phyloP scores from a whole-genome alignment of 805 yeast genomes.

The Candida anglica region DNA sequence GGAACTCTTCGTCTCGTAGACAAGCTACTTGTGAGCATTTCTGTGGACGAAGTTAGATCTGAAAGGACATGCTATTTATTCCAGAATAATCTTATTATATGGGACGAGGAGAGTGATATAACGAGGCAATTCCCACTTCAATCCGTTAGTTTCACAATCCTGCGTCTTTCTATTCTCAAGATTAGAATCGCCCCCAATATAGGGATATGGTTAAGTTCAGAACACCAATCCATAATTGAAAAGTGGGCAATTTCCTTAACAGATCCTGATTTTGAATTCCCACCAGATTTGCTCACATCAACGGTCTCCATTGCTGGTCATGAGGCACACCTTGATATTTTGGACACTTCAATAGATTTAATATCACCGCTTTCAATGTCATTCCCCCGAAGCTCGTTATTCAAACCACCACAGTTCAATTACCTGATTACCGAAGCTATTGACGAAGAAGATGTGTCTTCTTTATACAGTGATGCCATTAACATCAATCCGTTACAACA shows the following conservation, averaged over 20 bases:
- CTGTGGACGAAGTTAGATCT: conserved; percentile 7
- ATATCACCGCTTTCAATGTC: not conserved
- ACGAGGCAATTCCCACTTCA: conserved; percentile 10
- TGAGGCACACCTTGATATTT: too few relatives aligned
- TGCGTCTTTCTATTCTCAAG: conserved; percentile 19
- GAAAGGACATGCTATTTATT: conserved; percentile 26
- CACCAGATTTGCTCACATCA: conserved; percentile 32
- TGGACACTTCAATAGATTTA: conserved; percentile 4
- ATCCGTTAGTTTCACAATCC: conserved; percentile 7
- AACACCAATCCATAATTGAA: conserved; percentile 28
- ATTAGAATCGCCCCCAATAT: conserved; percentile 7
- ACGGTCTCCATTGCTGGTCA: conserved; percentile 15
- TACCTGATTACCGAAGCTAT: too few relatives aligned
- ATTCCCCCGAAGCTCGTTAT: too few relatives aligned
- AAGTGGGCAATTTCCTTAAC: conserved; percentile 42
- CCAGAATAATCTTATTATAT: conserved; percentile 26
- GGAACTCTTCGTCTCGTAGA: conserved; percentile 38
- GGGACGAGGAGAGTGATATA: conserved; percentile 9
- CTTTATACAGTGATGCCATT: too few relatives aligned
- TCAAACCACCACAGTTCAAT: too few relatives aligned
- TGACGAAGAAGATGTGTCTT: too few relatives aligned
- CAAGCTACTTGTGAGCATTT: conserved; percentile 18
- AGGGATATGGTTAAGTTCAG: conserved; percentile 23
- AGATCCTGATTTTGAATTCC: conserved; percentile 27
- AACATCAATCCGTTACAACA: too few relatives aligned